Evolutionary conservation across 2,329 filamentous ascomycete species (phyloP).

Genomic region (Aaosphaeria arxii): DNA sequence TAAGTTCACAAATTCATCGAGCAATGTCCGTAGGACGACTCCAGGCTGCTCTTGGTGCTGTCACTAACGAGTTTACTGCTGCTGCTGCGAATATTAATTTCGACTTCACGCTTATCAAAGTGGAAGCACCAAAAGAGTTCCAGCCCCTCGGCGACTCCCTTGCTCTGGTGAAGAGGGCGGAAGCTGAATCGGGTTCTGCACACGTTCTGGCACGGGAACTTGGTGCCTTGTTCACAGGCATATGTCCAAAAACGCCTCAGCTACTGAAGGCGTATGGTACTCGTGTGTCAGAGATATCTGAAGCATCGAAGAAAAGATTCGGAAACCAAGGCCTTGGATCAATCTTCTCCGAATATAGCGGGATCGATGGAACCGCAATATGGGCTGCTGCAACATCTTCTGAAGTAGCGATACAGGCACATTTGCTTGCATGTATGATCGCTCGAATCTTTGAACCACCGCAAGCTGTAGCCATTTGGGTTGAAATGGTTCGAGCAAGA

Average conservation of each 20-base stretch:
- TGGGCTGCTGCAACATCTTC: conserved; percentile 26
- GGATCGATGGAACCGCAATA: conserved; percentile 13
- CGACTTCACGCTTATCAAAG: conserved; percentile 43
- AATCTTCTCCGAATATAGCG: conserved; percentile 7
- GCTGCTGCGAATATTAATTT: conserved; percentile 35
- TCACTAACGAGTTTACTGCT: conserved; percentile 11
- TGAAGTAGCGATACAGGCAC: conserved; percentile 19
- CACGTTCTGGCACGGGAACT: conserved; percentile 41
- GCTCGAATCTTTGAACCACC: conserved; percentile 24
- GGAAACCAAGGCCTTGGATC: neutral
- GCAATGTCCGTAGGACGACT: neutral
- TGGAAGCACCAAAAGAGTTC: conserved; percentile 41
- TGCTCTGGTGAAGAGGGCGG: conserved; percentile 21
- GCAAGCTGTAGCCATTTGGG: conserved; percentile 35
- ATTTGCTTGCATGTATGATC: conserved; percentile 40
- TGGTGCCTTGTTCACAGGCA: conserved; percentile 38
- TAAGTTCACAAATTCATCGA: neutral
- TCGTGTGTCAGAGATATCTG: conserved; percentile 19
- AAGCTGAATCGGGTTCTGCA: conserved; percentile 38
- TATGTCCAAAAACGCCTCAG: conserved; percentile 28
- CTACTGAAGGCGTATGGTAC: conserved; percentile 36
- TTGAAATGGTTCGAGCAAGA: conserved; percentile 24
- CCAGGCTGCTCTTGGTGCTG: conserved; percentile 2
- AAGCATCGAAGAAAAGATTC: neutral
- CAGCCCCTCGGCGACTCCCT: conserved; percentile 27